A percentile compares a stretch with the other conserved stretches of the same genome.
These are phyloP conservation scores for Saccharomycopsis sp. DNA, from an alignment of 805 yeast species.

Conservation along the genomic window DNA sequence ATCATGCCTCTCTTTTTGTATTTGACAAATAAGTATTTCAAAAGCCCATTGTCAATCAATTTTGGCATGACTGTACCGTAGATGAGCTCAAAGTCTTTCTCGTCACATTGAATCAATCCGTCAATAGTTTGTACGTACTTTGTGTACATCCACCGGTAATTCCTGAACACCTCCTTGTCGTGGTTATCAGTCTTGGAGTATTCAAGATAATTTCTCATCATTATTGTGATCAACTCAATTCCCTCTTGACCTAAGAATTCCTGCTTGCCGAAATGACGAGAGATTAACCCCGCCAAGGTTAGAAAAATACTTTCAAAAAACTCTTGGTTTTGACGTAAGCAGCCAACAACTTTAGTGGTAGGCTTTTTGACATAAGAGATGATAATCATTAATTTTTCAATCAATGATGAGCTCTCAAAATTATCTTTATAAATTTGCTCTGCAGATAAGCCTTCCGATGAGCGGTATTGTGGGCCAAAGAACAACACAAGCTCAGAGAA, in stretches of 20 bases:
- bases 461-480: neutral
- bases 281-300: neutral
- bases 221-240: neutral
- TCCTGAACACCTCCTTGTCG: neutral
- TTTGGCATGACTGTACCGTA: constrained; percentile 36
- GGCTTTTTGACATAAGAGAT: neutral
- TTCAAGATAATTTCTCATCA: neutral
- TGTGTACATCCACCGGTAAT: neutral
- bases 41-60: constrained; percentile 60
- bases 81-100: neutral
- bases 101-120: neutral
- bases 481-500: neutral
- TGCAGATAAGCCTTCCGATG: neutral
- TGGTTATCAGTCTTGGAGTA: neutral
- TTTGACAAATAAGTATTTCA: neutral
- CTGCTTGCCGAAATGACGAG: neutral
- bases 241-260: neutral
- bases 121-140: neutral
- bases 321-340: neutral
- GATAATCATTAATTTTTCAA: neutral
- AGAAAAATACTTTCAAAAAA: neutral
- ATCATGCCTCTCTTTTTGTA: neutral
- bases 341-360: neutral
- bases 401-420: neutral
- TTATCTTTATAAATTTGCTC: neutral